Evolutionary conservation across 139 green algal species (phyloP), one percentile per base, ranked within the genome.

Genomic region (Eudorina sp.): DNA sequence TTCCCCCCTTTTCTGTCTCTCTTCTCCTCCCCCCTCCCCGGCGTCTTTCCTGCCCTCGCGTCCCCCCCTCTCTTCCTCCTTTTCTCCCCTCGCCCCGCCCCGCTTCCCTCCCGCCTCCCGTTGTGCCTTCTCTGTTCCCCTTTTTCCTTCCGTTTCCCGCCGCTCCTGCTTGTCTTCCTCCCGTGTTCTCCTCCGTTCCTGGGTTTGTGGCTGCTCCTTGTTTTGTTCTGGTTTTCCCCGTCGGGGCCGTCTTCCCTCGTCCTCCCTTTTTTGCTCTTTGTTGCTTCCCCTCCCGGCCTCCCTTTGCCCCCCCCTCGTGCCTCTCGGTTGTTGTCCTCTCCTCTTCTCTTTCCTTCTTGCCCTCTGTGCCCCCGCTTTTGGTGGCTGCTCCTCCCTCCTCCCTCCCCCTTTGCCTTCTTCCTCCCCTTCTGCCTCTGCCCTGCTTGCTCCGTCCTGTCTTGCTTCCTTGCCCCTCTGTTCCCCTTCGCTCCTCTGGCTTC

Each of bases 71-170:
- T 58, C 51, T 58, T 58, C 51, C 13, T 16, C 51, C 51, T 58
- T 58, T 58, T 16, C 51, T 58, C 36, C 73, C 40, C 41, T 25
- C 23, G 14, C 11, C 38, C 41, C 27, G 11, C 73, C 73, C 11
- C 41, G 31, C 41, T 82, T 31, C 23, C 40, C 41, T 43, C 40
- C 41, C 73, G 25, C 41, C 27, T 43, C 73, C 41, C 73, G 27
- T 82, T 43, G 36, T 53, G n/a, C 73, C 73, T 82, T 53, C 73
- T 53, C 73, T 82, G 34, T 31, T 25, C 40, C 53, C 73, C 73
- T 82, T 82, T 48, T 53, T 36, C 40, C 11, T 53, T 43, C 40
- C 41, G 31, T 53, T 82, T 48, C 73, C 73, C 41, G n/a, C 40
- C 23, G 25, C 73, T 48, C 41, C 34, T 58, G 51, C 51, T 58